phyloP scores from a whole-genome alignment of 805 yeast genomes.

The Ogataea zsoltii region DNA sequence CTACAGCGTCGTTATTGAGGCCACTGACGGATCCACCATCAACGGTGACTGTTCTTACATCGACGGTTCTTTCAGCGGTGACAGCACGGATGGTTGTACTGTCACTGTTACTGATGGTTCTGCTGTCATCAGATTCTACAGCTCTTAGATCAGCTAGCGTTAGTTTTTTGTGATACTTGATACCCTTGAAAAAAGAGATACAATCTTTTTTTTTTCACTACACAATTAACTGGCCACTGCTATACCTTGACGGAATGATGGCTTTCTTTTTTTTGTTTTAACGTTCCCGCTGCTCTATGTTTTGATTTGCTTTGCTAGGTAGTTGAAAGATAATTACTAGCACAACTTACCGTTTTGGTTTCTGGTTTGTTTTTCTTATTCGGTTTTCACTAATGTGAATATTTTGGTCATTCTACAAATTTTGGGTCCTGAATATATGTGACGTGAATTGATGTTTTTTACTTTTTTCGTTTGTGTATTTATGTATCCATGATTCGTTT shows the following conservation, averaged over 20 bases:
- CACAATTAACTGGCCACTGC: no score
- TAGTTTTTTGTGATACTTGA: conserved; percentile 7
- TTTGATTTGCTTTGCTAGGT: conserved; percentile 1
- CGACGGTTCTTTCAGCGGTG: conserved; percentile 49
- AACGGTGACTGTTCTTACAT: conserved; percentile 45
- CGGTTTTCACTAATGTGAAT: conserved; percentile 1
- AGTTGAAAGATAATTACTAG: not conserved
- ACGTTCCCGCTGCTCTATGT: conserved; percentile 1
- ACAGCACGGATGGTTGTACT: conserved; percentile 77
- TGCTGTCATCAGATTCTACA: conserved; percentile 37
- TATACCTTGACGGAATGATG: not conserved
- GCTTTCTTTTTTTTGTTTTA: not conserved
- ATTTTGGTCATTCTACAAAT: conserved; percentile 5
- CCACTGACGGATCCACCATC: conserved; percentile 36
- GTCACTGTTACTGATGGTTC: conserved; percentile 45
- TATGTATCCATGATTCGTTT: conserved; percentile 1
- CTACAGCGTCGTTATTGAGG: conserved; percentile 49
- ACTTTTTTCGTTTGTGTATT: not conserved
- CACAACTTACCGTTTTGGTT: not conserved
- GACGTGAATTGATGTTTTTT: conserved; percentile 2
- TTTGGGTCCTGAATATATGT: conserved; percentile 4
- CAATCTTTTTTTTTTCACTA: not conserved
- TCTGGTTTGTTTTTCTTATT: not conserved
- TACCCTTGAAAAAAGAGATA: conserved; percentile 6
- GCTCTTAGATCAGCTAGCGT: conserved; percentile 2